Evolutionary conservation across 345 rosid genomes (phyloP), one percentile per base, ranked within the genome.

Genomic region (Adansonia digitata): DNA sequence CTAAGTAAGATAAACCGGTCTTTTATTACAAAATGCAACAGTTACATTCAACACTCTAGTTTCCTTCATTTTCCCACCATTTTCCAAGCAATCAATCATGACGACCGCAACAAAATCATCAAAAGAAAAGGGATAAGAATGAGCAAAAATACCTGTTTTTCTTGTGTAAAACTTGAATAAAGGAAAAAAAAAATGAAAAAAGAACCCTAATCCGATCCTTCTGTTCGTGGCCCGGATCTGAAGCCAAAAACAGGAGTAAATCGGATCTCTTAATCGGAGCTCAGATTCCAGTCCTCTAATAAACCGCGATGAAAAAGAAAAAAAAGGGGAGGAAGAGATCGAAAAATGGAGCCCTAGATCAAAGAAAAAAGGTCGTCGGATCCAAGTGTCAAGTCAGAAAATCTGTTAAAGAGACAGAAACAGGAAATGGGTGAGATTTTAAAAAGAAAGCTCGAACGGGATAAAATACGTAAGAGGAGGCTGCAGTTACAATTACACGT

Each of bases 191-290:
- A 76, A 77, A 26, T 59, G 77, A 77, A 78, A 7, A 75, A 73
- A 79, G 56, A 79, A 73, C 71, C 85, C 78, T 84, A 81, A 85
- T 66, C 82, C 79, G 83, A 82, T 73, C 81, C 83, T 82, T 78
- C 92, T 84, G 93, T 84, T 75, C 91, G 86, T 87, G 97, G 97
- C 97, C 87, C 92, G 90, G 97, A 94, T 92, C 91, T 86, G 92
- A 93, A 94, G 97, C 97, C 98, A 88, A 92, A 92, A 90, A 74
- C 92, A 86, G 82, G 77, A 75, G 78, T 35, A 74, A 85, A 71
- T 65, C 81, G 90, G 90, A 88, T 86, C 89, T 84, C 82, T 81
- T 35, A 79, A 59, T 72, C 66, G 74, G 48, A 52, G 42, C 39
- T 46, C 77, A 65, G 69, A 61, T 53, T 74, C 74, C 51, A 71